Conservation (phyloP, 495 filamentous ascomycete genomes). For the Podospora appendiculata region DNA sequence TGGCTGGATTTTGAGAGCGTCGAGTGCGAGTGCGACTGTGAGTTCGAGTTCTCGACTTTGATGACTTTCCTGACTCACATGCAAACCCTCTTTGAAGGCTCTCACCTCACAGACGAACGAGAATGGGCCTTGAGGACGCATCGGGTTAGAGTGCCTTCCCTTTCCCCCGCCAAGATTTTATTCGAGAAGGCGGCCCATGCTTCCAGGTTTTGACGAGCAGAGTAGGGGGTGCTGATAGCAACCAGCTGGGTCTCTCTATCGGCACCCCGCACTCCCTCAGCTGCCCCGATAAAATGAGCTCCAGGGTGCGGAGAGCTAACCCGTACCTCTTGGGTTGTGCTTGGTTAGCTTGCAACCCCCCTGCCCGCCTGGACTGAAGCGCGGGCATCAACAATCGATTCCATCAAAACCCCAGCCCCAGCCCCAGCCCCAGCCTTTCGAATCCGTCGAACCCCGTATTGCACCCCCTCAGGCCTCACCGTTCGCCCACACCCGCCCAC, state of each 20-base stretch:
- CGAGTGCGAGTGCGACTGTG: not conserved
- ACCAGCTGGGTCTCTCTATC: no score
- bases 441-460: no score
- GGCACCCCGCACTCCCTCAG: not conserved
- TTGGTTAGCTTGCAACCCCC: constrained; percentile 8
- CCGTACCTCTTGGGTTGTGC: no score
- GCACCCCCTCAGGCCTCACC: no score
- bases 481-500: no score
- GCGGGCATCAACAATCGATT: not conserved
- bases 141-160: not conserved
- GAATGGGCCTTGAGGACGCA: not conserved
- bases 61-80: constrained; percentile 13
- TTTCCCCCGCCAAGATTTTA: not conserved
- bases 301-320: not conserved
- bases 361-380: constrained; percentile 6
- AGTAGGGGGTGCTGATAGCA: no score
- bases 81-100: constrained; percentile 12
- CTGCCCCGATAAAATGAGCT: constrained; percentile 18
- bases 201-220: no score
- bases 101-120: constrained; percentile 3
- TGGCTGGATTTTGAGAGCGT: not conserved
- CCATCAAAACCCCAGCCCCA: not conserved
- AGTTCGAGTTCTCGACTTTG: not conserved
- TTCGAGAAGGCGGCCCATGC: constrained; percentile 14
- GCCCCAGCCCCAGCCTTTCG: no score